phyloP scores from a whole-genome alignment of 2,329 filamentous ascomycete genomes.

The Stagonosporopsis tanaceti region DNA sequence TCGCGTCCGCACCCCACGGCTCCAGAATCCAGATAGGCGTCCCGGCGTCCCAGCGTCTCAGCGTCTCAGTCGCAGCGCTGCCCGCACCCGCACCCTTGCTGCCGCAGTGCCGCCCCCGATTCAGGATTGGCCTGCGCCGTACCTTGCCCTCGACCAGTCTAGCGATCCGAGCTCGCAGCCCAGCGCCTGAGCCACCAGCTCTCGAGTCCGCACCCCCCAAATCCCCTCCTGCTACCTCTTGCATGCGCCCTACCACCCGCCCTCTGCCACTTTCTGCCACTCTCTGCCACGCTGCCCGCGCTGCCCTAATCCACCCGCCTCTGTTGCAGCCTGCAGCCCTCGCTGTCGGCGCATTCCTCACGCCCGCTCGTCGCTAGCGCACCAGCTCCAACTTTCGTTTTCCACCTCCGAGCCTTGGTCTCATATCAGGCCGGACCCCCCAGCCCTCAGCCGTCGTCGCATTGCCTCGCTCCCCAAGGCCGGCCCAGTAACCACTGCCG shows the following conservation, averaged over 20 bases:
- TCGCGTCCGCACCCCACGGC: constrained; percentile 5
- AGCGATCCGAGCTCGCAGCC: constrained; percentile 31
- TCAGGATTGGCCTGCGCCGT: constrained; percentile 26
- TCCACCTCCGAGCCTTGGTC: constrained; percentile 22
- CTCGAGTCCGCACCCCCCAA: constrained; percentile 38
- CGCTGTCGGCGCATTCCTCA: constrained; percentile 40
- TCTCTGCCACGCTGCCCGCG: constrained; percentile 10
- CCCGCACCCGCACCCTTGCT: constrained; percentile 20
- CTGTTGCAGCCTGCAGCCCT: constrained; percentile 19
- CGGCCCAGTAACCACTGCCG: constrained; percentile 17
- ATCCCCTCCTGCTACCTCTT: constrained; percentile 22
- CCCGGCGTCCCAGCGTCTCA: no score
- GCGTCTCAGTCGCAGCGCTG: background rate
- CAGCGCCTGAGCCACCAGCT: constrained; percentile 22
- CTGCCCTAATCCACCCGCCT: constrained; percentile 18
- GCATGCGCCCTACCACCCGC: constrained; percentile 33
- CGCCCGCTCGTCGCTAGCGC: constrained; percentile 35
- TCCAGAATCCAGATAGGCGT: background rate
- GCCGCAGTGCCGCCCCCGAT: constrained; percentile 7
- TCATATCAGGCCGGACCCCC: constrained; percentile 34
- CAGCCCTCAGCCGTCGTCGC: constrained; percentile 17
- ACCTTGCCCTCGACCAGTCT: constrained; percentile 24
- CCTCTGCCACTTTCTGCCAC: constrained; percentile 8
- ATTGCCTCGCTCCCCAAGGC: constrained; percentile 24
- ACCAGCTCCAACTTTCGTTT: constrained; percentile 24